Base-by-base conservation (phyloP, 257 asterid genomes). In the Ophiorrhiza pumila region DNA sequence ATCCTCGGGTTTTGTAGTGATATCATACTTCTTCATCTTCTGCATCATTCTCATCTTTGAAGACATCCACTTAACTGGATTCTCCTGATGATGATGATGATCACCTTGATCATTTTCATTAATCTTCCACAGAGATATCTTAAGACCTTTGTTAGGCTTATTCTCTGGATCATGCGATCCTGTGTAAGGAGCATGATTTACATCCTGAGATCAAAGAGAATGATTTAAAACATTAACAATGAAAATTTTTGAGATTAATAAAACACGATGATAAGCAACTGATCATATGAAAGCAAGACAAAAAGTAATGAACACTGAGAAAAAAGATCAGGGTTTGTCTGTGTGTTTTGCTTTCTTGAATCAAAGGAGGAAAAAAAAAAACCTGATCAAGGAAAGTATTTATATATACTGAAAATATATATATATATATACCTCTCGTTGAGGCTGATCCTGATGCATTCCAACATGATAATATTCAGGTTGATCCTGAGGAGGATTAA, bases 11-110 rank as follows among this genome's bases (percentile, higher is more conserved):
- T 83, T 80, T 47, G 43, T 17, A 12, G 23, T 39, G 20, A 27
- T 39, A 60, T 76, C 59, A 0, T 65, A 52, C 41, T 80, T 78
- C 78, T 76, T 82, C 80, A 72, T 76, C 70, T 93, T 91, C 42
- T 83, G 81, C 91, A 81, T 84, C 85, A 85, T 39, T 76, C 86
- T 87, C 93, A 82, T 87, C 89, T 91, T 86, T 15, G 95, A 83
- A 65, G 95, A 82, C 87, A 87, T 79, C 92, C 88, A 85, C 78
- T 85, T 87, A 10, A 67, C 77, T n/a, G 74, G 73, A 78, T 47
- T 82, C 18, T 50, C 60, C 39, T 70, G 68, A 41, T 46, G 25
- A 55, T 67, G 46, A n/a, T n/a, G n/a, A n/a, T n/a, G n/a, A 68
- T 53, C 64, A n/a, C 20, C 55, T n/a, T 60, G 47, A 25, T 31